A percentile compares a stretch with the other conserved stretches of the same genome.
Conservation (phyloP, 1,284 basidiomycete genomes). For the Pseudozyma tsukubaensis region DNA sequence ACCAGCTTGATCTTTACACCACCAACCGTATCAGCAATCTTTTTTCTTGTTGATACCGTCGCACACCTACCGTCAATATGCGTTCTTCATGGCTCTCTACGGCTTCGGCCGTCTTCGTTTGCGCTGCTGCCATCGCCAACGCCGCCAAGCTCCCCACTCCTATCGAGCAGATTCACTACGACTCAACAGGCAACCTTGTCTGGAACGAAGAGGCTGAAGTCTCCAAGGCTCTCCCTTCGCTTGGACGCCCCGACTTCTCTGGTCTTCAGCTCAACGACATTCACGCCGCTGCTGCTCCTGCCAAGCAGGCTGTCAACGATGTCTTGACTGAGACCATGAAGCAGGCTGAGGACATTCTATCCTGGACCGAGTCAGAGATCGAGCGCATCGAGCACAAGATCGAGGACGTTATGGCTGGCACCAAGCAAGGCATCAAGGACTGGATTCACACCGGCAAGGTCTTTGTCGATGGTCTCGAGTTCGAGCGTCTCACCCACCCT, state of each 20-base stretch:
- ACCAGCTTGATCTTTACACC: not conserved
- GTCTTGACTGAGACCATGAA: slow-evolving; percentile 64
- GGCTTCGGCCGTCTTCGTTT: slow-evolving; percentile 57
- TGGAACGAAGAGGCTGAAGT: slow-evolving; percentile 48
- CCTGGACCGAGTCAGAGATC: slow-evolving; percentile 68
- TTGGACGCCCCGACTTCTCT: slow-evolving; percentile 58
- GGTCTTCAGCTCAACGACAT: slow-evolving; percentile 32
- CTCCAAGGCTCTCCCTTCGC: slow-evolving; percentile 19
- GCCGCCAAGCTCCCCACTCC: slow-evolving; percentile 44
- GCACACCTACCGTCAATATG: slow-evolving; percentile 29
- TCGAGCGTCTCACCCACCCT: slow-evolving; percentile 81
- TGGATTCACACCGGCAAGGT: slow-evolving; percentile 68
- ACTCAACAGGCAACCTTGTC: slow-evolving; percentile 55
- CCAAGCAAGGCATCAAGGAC: slow-evolving; percentile 43
- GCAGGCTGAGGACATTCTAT: slow-evolving; percentile 36
- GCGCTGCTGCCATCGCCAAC: slow-evolving; percentile 55
- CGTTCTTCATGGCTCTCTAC: slow-evolving; percentile 60
- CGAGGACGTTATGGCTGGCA: slow-evolving; percentile 27
- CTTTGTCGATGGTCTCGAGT: slow-evolving; percentile 62
- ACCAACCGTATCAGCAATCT: slow-evolving; percentile 12
- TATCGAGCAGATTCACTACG: slow-evolving; percentile 57
- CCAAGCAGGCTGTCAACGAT: slow-evolving; percentile 72
- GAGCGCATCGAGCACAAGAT: slow-evolving; percentile 50
- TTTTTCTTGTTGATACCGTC: not conserved
- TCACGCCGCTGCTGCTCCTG: slow-evolving; percentile 37